phyloP scores from a whole-genome alignment of 805 yeast species.

The Wickerhamiella cacticola region DNA sequence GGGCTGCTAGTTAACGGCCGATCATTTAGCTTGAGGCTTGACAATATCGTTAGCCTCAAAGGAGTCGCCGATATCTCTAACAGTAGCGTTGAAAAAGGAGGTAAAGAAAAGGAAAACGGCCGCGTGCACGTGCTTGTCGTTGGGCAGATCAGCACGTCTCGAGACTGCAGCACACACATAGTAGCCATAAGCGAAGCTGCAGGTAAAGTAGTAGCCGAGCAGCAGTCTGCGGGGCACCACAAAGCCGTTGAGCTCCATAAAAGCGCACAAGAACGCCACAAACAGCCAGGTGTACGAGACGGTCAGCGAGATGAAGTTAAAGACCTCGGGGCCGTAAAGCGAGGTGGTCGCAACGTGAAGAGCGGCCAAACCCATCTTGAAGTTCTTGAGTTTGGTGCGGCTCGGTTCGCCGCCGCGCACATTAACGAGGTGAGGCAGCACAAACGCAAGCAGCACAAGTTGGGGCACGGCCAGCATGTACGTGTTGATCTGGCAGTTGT shows the following conservation, averaged over 20 bases:
- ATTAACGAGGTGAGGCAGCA: conserved; percentile 13
- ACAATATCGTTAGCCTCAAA: conserved; percentile 1
- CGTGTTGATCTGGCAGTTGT: conserved; percentile 21
- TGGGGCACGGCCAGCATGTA: conserved; percentile 21
- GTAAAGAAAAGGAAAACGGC: conserved; percentile 17
- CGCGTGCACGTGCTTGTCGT: conserved; percentile 11
- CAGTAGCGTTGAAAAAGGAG: conserved; percentile 20
- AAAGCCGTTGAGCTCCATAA: conserved; percentile 23
- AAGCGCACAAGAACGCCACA: conserved; percentile 19
- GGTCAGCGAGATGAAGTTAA: conserved; percentile 19
- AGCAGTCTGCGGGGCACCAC: conserved; percentile 19
- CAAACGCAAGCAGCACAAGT: conserved; percentile 17
- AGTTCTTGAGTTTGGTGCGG: conserved; percentile 14
- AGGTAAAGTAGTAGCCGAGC: conserved; percentile 21
- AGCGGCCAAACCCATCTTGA: conserved; percentile 19
- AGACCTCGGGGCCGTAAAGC: conserved; percentile 17
- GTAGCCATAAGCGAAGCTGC: conserved; percentile 22
- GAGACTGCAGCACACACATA: conserved; percentile 17
- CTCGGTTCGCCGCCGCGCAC: conserved; percentile 16
- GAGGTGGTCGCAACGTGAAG: conserved; percentile 15
- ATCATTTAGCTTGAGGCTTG: too few relatives aligned
- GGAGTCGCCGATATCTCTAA: conserved; percentile 21
- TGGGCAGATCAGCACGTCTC: conserved; percentile 1
- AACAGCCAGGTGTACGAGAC: conserved; percentile 15
- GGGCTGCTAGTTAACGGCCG: too few relatives aligned